A percentile compares a stretch with the other conserved stretches of the same genome.
phyloP scores from a whole-genome alignment of 1,139 yeast species.

The Geotrichum siamense region DNA sequence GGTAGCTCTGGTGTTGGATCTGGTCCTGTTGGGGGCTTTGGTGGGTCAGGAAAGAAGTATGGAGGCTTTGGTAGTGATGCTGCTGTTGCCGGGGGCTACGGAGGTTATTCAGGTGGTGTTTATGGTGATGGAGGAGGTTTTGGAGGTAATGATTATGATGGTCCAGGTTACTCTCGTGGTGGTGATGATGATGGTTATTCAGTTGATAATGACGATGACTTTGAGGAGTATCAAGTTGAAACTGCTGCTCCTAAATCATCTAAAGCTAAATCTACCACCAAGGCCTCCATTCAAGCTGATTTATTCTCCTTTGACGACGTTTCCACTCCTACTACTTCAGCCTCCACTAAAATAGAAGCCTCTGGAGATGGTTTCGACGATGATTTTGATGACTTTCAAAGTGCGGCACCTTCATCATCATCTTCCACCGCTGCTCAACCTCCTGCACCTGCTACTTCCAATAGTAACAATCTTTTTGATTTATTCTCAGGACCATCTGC shows the following conservation, averaged over 20 bases:
- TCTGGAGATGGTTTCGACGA: constrained; percentile 55
- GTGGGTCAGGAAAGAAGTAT: constrained; percentile 36
- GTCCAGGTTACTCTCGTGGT: constrained; percentile 30
- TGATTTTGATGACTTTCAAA: constrained; percentile 91
- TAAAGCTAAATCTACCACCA: constrained; percentile 20
- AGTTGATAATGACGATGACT: constrained; percentile 32
- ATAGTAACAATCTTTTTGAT: constrained; percentile 22
- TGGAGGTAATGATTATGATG: constrained; percentile 37
- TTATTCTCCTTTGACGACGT: constrained; percentile 47
- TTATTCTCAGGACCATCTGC: constrained; percentile 22
- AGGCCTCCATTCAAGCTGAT: constrained; percentile 38
- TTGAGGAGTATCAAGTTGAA: constrained; percentile 60
- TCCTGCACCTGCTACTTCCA: constrained; percentile 20
- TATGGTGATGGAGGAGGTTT: constrained; percentile 80
- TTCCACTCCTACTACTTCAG: constrained; percentile 14
- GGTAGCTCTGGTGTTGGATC: constrained; percentile 27
- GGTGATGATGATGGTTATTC: constrained; percentile 17
- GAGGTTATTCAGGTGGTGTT: constrained; percentile 44
- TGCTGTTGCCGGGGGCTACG: constrained; percentile 33
- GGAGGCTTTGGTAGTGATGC: constrained; percentile 38
- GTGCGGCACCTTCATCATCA: constrained; percentile 43
- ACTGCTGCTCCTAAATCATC: constrained; percentile 16
- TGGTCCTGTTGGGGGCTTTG: constrained; percentile 30
- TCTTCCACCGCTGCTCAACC: constrained; percentile 29
- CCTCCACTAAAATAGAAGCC: constrained; percentile 19